Base-by-base conservation (phyloP, 169 alveolate genomes). In the Amoebophrya sp. region DNA sequence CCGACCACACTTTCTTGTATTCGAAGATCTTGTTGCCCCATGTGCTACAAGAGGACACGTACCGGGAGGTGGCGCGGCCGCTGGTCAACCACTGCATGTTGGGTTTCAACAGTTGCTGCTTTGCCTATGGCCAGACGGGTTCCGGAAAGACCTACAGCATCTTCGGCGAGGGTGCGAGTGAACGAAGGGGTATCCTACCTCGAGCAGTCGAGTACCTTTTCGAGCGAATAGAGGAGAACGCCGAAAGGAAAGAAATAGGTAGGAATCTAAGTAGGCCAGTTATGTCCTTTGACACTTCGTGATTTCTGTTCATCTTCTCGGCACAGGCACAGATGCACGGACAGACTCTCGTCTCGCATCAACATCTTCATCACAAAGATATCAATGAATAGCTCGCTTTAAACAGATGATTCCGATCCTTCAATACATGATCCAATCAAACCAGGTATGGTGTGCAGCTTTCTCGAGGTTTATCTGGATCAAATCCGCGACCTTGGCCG, bases 401-500 rank as follows among this genome's bases (percentile, higher is more conserved):
- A n/a, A n/a, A n/a, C n/a, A n/a, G n/a, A n/a, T n/a, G n/a, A n/a
- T n/a, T n/a, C n/a, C n/a, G n/a, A 18, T 77, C 39, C 10, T 29
- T 77, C 89, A 33, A 76, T 76, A 38, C 24, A 91, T 38, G 40
- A 38, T 40, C 40, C 55, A 14, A 76, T 54, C 83, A 93, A 93
- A 47, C 89, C 76, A 39, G 92, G 89, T 6, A 41, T 93, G 78
- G 91, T 77, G 26, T 90, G 77, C 55, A 53, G 91, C 40, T 93
- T 93, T 36, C 41, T 90, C 36, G 94, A 93, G 38, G 78, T 93
- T 0, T 93, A 93, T 34, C 26, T 93, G 53, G 94, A 93, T 91
- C 92, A 93, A 33, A 78, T 93, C 29, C 78, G 92, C 0, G 94
- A 93, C 40, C 65, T 92, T 6, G 92, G 94, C 1, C 53, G 54